Evolutionary conservation across 768 basidiomycete species (phyloP).

Genomic region (Russula ochroleuca): DNA sequence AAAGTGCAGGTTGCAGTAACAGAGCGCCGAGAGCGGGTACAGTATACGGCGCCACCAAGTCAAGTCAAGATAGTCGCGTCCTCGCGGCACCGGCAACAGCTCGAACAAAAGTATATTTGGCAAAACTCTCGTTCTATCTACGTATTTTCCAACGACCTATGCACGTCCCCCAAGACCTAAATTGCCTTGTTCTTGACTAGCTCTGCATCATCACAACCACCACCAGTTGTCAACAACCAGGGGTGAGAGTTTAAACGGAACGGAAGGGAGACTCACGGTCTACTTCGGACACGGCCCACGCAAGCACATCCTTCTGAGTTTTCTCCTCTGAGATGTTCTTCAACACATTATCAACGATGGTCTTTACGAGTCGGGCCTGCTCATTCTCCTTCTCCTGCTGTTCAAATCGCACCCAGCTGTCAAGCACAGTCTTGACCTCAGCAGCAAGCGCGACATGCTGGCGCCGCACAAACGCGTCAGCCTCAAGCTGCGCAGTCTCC

Average conservation of each 20-base stretch:
- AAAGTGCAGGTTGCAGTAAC: neutral
- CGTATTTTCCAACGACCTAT: slow-evolving; percentile 11
- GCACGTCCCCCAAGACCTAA: slow-evolving; percentile 38
- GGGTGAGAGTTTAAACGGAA: neutral
- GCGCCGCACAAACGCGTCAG: slow-evolving; percentile 81
- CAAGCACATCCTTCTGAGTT: slow-evolving; percentile 79
- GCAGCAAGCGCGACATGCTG: slow-evolving; percentile 83
- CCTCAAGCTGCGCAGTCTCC: slow-evolving; percentile 91
- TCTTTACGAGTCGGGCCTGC: slow-evolving; percentile 86
- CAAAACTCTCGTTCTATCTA: slow-evolving; percentile 20
- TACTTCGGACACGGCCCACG: slow-evolving; percentile 77
- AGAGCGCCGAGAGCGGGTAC: too few species aligned
- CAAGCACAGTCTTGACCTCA: slow-evolving; percentile 91
- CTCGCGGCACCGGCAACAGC: slow-evolving; percentile 18
- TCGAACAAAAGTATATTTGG: slow-evolving; percentile 20
- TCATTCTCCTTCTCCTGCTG: slow-evolving; percentile 95
- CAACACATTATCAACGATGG: slow-evolving; percentile 85
- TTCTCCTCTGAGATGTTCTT: slow-evolving; percentile 81
- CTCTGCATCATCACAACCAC: slow-evolving; percentile 42
- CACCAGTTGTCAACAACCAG: slow-evolving; percentile 1
- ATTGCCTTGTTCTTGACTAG: slow-evolving; percentile 91
- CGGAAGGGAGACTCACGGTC: slow-evolving; percentile 67
- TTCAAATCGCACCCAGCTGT: slow-evolving; percentile 98
- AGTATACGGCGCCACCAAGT: neutral
- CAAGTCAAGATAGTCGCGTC: slow-evolving; percentile 5